Evolutionary conservation across 2,329 filamentous ascomycete genomes (phyloP).

Genomic region (Drechslerella coelobrocha): DNA sequence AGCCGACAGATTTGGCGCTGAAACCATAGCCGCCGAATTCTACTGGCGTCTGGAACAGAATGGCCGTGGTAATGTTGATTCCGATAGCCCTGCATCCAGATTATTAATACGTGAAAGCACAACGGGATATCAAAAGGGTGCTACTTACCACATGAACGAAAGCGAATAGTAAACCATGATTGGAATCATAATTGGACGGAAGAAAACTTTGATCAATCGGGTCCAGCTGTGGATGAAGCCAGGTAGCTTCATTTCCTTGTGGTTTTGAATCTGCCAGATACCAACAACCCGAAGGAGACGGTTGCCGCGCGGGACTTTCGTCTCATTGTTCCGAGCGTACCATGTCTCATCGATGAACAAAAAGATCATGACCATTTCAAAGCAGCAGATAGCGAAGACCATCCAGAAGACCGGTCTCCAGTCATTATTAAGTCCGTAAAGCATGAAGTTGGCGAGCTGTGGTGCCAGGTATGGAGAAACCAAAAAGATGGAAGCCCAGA

Average conservation of each 20-base stretch:
- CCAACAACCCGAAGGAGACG: conserved; percentile 54
- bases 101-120: background rate
- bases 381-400: conserved; percentile 59
- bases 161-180: conserved; percentile 52
- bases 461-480: conserved; percentile 58
- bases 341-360: conserved; percentile 63
- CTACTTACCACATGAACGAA: conserved; percentile 52
- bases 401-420: conserved; percentile 64
- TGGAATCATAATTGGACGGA: conserved; percentile 50
- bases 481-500: conserved; percentile 58
- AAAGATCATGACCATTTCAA: conserved; percentile 58
- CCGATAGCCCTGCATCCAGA: conserved; percentile 50
- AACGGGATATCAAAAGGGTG: background rate
- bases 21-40: conserved; percentile 53
- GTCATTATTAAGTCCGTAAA: conserved; percentile 58
- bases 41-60: conserved; percentile 52
- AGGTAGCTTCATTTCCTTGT: conserved; percentile 55
- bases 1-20: conserved; percentile 48
- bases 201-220: conserved; percentile 51
- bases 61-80: conserved; percentile 54
- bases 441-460: conserved; percentile 61
- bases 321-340: conserved; percentile 60
- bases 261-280: conserved; percentile 57
- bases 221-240: conserved; percentile 51
- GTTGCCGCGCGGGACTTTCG: conserved; percentile 57